Base-by-base conservation (phyloP, 2,329 filamentous ascomycete species). In the Epichloe coenophiala region DNA sequence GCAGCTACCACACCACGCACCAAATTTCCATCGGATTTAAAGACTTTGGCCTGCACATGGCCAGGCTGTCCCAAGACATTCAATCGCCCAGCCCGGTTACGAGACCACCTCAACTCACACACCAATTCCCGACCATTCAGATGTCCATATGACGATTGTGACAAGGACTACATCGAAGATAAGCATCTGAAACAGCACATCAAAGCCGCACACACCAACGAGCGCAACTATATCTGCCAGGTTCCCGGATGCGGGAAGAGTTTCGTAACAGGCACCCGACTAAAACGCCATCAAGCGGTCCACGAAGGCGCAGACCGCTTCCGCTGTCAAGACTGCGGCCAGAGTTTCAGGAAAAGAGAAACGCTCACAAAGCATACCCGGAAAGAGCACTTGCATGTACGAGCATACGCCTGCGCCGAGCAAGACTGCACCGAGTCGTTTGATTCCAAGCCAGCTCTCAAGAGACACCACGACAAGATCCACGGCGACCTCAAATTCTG, bases 151-250 rank as follows among this genome's bases (percentile, higher is more conserved):
- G 69, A 75, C 5, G 81, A 69, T 41, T 97, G 91, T 62, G 78
- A 80, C 59, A 96, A 95, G 70, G 78, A 83, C 41, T 97, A 95
- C 63, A 78, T 88, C 13, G 86, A 93, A 54, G 80, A 88, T 57
- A 91, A 91, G 59, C 89, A 96, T 67, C 74, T 96, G 17, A 83
- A 84, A 53, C 84, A 89, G 56, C 91, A 97, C 64, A 69, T 94
- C 61, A 89, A 90, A 63, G 86, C 85, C 50, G 83, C 84, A 11
- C 91, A 96, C 64, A 84, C 78, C 19, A 73, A 80, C 50, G 76
- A 88, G 56, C 77, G 84, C 52, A 77, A 81, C 45, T 84, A 88
- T 63, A 65, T 76, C 27, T 96, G 90, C 68, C 71, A 76, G n/a
- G 80, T 80, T 59, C 73, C 79, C 13, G 81, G 75, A 5, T 96